A percentile compares a stretch with the other conserved stretches of the same genome.
Conservation (phyloP, 441 rosid species). For the Corymbia citriodora region DNA sequence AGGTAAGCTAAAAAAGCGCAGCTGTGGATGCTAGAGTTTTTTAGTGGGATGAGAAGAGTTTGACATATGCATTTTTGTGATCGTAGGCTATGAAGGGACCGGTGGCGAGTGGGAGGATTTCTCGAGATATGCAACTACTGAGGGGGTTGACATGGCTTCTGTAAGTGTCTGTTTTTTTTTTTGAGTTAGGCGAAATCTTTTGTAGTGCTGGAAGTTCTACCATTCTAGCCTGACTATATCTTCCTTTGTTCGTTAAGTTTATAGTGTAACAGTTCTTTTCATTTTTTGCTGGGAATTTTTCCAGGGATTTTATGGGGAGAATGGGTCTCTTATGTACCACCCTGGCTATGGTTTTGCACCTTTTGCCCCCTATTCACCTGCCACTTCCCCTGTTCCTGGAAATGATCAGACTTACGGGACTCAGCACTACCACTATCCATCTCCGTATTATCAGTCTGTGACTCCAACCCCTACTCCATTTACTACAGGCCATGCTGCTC, state of each 20-base stretch:
- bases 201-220: neutral
- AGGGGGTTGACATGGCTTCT: slow-evolving; percentile 57
- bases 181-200: neutral
- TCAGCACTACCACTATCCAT: slow-evolving; percentile 77
- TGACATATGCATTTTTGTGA: neutral
- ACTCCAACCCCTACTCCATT: slow-evolving; percentile 46
- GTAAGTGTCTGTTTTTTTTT: slow-evolving; percentile 21
- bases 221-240: neutral
- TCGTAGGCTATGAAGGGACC: slow-evolving; percentile 32
- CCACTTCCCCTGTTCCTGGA: slow-evolving; percentile 68
- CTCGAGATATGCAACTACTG: slow-evolving; percentile 44
- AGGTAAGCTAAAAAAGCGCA: slow-evolving; percentile 17
- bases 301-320: slow-evolving; percentile 64
- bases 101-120: slow-evolving; percentile 58
- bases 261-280: neutral
- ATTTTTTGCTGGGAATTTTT: neutral
- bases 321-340: slow-evolving; percentile 57
- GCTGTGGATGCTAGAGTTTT: neutral
- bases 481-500: slow-evolving; percentile 34
- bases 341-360: slow-evolving; percentile 60
- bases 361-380: slow-evolving; percentile 71
- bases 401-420: slow-evolving; percentile 71
- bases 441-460: slow-evolving; percentile 54
- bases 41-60: neutral
- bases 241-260: neutral